Evolutionary conservation across 2,329 filamentous ascomycete species (phyloP), one percentile per base, ranked within the genome.

Genomic region (Chalaropsis thielavioides): DNA sequence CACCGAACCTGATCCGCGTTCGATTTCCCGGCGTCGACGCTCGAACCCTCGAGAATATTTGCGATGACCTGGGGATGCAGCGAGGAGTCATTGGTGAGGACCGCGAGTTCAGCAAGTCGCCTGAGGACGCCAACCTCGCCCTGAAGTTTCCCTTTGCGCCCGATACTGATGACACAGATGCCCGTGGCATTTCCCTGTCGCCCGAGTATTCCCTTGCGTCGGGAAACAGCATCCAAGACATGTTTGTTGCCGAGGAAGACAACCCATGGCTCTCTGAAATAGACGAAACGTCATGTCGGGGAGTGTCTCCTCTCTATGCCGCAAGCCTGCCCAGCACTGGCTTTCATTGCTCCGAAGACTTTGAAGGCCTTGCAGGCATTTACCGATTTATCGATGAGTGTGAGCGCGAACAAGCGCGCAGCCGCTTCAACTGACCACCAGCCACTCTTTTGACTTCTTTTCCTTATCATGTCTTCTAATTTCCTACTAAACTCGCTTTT

Each of bases 1-100:
- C 82, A 44, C 78, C 81, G 41, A 83, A 83, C 1, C 81, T 83
- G 0, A 76, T 96, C 3, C 85, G 91, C 41, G 85, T 97, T 1
- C 87, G 91, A 38, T 97, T 99, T 71, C 91, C 92, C 0, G 94
- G 94, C 2, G 92, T 94, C 68, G 92, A 97, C 71, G 85, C 85
- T 0, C 83, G 86, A 17, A 89, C 89, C 0, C 88, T 96, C 0
- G 90, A 95, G 72, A 79, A 81, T 2, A 80, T 99, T 0, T 96
- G 92, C 73, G 84, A 90, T 59, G 94, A 99, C 72, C 81, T 95
- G 11, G 89, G 88, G n/a, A 81, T 99, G 7, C 84, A 86, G 68
- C 82, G 90, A 63, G 94, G 94, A 1, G 77, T 89, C 3, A 82
- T 97, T 3, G 78, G 81, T 13, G 87, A 97, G 76, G 94, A 97